phyloP scores from a whole-genome alignment of 2,329 filamentous ascomycete genomes.

The Elsinoe necatrix region DNA sequence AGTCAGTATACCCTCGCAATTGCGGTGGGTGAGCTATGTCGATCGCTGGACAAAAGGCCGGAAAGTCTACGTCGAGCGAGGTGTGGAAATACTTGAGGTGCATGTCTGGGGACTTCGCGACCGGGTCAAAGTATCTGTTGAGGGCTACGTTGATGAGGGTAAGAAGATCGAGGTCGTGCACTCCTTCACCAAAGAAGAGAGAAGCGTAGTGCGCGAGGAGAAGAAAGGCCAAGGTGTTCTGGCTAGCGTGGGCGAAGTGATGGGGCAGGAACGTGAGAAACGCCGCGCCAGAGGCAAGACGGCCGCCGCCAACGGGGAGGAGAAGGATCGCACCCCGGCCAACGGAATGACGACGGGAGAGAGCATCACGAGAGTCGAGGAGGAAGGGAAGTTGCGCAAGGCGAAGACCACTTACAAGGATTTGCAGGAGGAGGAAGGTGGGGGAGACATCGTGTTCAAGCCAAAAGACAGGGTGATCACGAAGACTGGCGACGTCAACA shows the following conservation, averaged over 20 bases:
- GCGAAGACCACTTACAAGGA: slow-evolving; percentile 16
- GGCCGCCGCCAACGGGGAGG: slow-evolving; percentile 20
- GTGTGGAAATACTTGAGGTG: slow-evolving; percentile 77
- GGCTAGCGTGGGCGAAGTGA: slow-evolving; percentile 39
- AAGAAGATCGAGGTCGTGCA: slow-evolving; percentile 78
- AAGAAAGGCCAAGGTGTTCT: slow-evolving; percentile 34
- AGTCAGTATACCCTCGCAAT: slow-evolving; percentile 85
- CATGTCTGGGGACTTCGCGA: slow-evolving; percentile 83
- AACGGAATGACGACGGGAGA: slow-evolving; percentile 14
- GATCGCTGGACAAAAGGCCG: slow-evolving; percentile 70
- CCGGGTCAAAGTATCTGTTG: slow-evolving; percentile 78
- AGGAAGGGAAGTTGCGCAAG: slow-evolving; percentile 9
- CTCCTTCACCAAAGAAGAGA: slow-evolving; percentile 65
- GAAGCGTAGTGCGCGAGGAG: slow-evolving; percentile 55
- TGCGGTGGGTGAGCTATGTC: slow-evolving; percentile 81
- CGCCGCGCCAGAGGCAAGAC: slow-evolving; percentile 21
- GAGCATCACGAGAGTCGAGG: slow-evolving; percentile 19
- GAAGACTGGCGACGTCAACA: slow-evolving; percentile 77
- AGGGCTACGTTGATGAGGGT: slow-evolving; percentile 82
- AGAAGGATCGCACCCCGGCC: slow-evolving; percentile 1
- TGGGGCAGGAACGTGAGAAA: slow-evolving; percentile 24
- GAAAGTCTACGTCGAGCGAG: slow-evolving; percentile 74
- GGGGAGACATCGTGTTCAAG: slow-evolving; percentile 69
- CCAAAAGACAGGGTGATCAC: slow-evolving; percentile 61
- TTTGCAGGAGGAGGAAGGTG: slow-evolving; percentile 39